Evolutionary conservation across 176 grass and related monocot species (phyloP).

Genomic region (Triticum timopheevii): DNA sequence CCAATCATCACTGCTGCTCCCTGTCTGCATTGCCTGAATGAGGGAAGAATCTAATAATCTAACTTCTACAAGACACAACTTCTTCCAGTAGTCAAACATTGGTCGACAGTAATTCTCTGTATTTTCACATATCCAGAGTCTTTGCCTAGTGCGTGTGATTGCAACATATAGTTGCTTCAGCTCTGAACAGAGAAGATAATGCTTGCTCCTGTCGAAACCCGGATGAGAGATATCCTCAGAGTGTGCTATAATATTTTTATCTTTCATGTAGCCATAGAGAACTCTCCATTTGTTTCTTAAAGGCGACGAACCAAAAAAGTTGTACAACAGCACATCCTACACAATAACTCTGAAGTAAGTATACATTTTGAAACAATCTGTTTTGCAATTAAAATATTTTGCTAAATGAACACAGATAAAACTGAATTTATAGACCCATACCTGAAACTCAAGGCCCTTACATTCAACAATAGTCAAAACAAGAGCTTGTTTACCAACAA

Average conservation of each 20-base stretch:
- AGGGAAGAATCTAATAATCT: constrained; percentile 60
- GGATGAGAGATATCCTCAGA: constrained; percentile 47
- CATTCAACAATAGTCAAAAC: constrained; percentile 87
- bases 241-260: constrained; percentile 30
- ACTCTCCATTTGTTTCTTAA: constrained; percentile 83
- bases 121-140: constrained; percentile 89
- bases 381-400: constrained; percentile 2
- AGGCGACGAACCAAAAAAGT: constrained; percentile 76
- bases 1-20: constrained; percentile 47
- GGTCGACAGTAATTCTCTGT: constrained; percentile 53
- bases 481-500: constrained; percentile 76
- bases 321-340: constrained; percentile 85
- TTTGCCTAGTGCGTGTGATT: constrained; percentile 76
- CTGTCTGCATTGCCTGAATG: constrained; percentile 58
- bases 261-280: constrained; percentile 72
- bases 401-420: not conserved
- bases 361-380: not conserved
- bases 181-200: constrained; percentile 83
- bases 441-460: constrained; percentile 92
- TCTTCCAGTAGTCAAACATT: constrained; percentile 92
- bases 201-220: constrained; percentile 48
- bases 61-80: constrained; percentile 75
- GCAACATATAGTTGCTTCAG: constrained; percentile 96
- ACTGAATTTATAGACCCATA: constrained; percentile 23
- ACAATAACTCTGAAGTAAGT: constrained; percentile 18